phyloP scores from a whole-genome alignment of 2,329 filamentous ascomycete genomes.

The Drechslerella stenobrocha region DNA sequence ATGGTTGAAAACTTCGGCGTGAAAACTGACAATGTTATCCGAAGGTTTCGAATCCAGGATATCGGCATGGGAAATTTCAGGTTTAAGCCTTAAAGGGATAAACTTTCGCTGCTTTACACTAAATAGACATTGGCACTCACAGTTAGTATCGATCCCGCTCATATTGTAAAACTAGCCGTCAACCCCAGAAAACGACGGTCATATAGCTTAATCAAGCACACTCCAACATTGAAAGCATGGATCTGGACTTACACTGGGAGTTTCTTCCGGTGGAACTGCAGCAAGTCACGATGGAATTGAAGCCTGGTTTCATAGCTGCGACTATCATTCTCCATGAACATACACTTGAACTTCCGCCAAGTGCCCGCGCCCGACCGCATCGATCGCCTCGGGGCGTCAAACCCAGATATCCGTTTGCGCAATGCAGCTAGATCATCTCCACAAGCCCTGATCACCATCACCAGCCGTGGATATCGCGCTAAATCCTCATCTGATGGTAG shows the following conservation, averaged over 20 bases:
- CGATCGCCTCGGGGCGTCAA: background rate
- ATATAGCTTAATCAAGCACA: too few relatives aligned
- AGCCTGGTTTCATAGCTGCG: conserved; percentile 11
- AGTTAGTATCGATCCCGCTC: too few relatives aligned
- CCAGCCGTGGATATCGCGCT: conserved; percentile 7
- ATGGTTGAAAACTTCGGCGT: too few relatives aligned
- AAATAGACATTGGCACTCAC: too few relatives aligned
- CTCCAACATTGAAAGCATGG: too few relatives aligned
- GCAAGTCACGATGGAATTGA: conserved; percentile 5
- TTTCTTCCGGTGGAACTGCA: conserved; percentile 8
- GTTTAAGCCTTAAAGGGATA: too few relatives aligned
- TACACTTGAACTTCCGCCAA: conserved; percentile 32
- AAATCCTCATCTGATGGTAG: conserved; percentile 4
- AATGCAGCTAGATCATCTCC: conserved; percentile 13
- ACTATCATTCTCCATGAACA: conserved; percentile 14
- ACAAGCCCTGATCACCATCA: conserved; percentile 2
- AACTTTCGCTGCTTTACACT: too few relatives aligned
- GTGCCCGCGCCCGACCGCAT: conserved; percentile 3
- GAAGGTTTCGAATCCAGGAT: too few relatives aligned
- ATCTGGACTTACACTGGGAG: conserved; percentile 11
- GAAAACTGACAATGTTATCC: too few relatives aligned
- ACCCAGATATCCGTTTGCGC: conserved; percentile 3
- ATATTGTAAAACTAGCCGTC: too few relatives aligned
- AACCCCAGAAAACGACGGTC: too few relatives aligned
- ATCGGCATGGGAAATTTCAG: too few relatives aligned